Conservation (phyloP, 768 basidiomycete species). For the Amanita jacksonii region DNA sequence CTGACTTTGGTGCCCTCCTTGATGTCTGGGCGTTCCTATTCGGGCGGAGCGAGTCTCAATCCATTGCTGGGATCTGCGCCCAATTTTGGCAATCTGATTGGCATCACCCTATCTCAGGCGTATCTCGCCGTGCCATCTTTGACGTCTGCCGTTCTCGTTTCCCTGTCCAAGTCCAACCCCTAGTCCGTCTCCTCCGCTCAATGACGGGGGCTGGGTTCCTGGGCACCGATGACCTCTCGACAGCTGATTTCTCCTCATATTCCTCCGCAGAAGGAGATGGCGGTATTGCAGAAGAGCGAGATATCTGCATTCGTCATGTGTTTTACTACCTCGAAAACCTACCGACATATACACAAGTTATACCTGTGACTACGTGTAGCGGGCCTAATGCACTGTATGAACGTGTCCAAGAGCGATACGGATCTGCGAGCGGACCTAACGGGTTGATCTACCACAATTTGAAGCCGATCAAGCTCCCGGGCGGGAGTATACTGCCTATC, state of each 20-base stretch:
- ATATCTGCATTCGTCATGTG: constrained; percentile 57
- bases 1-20: constrained; percentile 60
- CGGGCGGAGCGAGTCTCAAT: constrained; percentile 60
- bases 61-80: constrained; percentile 58
- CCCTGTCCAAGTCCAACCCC: constrained; percentile 65
- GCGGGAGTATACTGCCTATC: constrained; percentile 61
- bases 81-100: constrained; percentile 84
- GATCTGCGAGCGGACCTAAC: constrained; percentile 33
- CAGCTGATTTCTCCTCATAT: constrained; percentile 29
- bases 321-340: constrained; percentile 70
- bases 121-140: constrained; percentile 68
- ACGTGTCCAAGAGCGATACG: constrained; percentile 51
- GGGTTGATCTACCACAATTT: constrained; percentile 56
- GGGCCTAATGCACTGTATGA: constrained; percentile 71
- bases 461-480: constrained; percentile 63
- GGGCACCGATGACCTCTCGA: constrained; percentile 60
- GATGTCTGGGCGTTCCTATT: constrained; percentile 76
- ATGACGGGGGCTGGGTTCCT: constrained; percentile 73
- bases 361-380: constrained; percentile 50
- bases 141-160: constrained; percentile 78
- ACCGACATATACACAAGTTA: constrained; percentile 64
- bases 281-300: constrained; percentile 35
- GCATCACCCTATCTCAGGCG: constrained; percentile 33
- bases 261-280: constrained; percentile 12
- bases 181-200: constrained; percentile 63